Evolutionary conservation across 495 filamentous ascomycete species (phyloP), one percentile per base, ranked within the genome.

Genomic region (Cenococcum geophilum): DNA sequence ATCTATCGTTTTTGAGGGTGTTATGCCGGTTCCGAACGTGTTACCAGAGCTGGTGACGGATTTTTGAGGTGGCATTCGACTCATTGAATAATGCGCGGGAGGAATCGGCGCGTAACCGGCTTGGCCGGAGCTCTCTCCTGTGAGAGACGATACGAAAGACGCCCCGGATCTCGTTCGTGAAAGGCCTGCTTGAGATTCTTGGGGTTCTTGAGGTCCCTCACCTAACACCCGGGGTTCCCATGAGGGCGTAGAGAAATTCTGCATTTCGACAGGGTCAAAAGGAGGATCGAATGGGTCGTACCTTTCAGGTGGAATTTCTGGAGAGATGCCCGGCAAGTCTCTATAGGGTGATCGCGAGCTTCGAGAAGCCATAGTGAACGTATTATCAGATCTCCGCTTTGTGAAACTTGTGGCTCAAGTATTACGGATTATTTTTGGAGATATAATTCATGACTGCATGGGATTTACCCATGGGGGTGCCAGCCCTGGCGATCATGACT

Each of bases 261-360:
- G 62, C 66, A 68, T 68, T 45, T 68, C 62, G 23, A 68, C 37
- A 22, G 52, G 61, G 25, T 68, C 65, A 52, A 58, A 36, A 12
- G 62, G 62, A 20, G 62, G 42, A 35, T 56, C 56, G 57, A 62
- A 65, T 16, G 62, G 66, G 52, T 68, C 66, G 51, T 68, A 65
- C 9, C 11, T 45, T 3, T 52, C 55, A 12, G 55, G 18, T n/a
- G 16, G 58, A 22, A 18, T 42, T 9, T 62, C 59, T 34, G 58
- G 54, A 9, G 64, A 67, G 12, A 35, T 34, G 6, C 36, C 34
- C 37, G 45, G 48, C 27, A 55, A 66, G 25, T 58, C 52, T 45
- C 18, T 2, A 21, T 20, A 25, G 18, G 51, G 18, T 43, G 52
- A 66, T 18, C 25, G 18, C 5, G 36, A 32, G 34, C 57, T 43